A percentile compares a stretch with the other conserved stretches of the same genome.
phyloP scores from a whole-genome alignment of 2,329 filamentous ascomycete genomes.

The Cadophora luteo-olivacea region DNA sequence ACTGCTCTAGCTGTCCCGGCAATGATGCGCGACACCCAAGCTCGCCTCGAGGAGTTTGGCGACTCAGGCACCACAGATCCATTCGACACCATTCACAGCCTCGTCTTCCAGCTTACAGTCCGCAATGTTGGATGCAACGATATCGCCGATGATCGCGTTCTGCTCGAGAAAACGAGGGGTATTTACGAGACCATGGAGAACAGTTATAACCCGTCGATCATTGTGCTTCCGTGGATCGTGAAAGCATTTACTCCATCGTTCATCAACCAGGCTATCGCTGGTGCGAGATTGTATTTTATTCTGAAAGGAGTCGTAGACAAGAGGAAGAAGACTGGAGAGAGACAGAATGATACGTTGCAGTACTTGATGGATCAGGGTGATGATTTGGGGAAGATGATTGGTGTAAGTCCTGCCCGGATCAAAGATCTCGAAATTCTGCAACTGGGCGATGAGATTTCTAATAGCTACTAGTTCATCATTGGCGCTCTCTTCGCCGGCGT shows the following conservation, averaged over 20 bases:
- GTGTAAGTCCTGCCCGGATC: constrained; percentile 39
- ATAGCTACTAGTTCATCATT: constrained; percentile 54
- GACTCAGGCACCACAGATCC: constrained; percentile 53
- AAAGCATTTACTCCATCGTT: constrained; percentile 46
- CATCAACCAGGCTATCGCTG: constrained; percentile 52
- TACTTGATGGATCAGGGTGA: constrained; percentile 58
- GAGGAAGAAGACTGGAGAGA: constrained; percentile 50
- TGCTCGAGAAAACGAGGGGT: constrained; percentile 51
- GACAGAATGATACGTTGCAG: constrained; percentile 59
- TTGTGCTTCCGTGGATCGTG: constrained; percentile 61
- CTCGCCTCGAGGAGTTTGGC: constrained; percentile 48
- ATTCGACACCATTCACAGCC: constrained; percentile 58
- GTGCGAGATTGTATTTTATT: constrained; percentile 55
- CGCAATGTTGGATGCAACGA: constrained; percentile 60
- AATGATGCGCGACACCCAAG: constrained; percentile 52
- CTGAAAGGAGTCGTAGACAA: constrained; percentile 55
- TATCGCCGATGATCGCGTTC: constrained; percentile 54
- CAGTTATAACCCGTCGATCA: constrained; percentile 49
- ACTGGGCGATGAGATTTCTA: neutral
- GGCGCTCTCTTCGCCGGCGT: constrained; percentile 61
- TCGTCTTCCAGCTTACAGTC: constrained; percentile 64
- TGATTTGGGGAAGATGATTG: constrained; percentile 51
- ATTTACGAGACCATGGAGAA: constrained; percentile 56
- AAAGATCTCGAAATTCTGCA: neutral
- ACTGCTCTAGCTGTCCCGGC: constrained; percentile 45